These are phyloP conservation scores for Hymenotorrendiella dingleyae DNA, from an alignment of 2,329 filamentous ascomycete species.

Conservation along the genomic window DNA sequence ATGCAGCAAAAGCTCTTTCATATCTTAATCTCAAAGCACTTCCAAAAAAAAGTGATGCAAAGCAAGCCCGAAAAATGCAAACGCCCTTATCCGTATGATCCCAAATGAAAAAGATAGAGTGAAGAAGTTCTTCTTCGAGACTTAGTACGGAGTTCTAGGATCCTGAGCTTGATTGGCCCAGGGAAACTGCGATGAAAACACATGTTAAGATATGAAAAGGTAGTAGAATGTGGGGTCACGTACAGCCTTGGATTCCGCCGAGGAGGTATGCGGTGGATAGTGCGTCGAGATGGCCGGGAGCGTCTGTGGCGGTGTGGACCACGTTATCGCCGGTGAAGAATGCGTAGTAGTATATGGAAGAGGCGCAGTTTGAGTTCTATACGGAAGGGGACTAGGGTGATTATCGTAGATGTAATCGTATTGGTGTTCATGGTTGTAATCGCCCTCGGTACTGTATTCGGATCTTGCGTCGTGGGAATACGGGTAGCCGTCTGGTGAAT, in stretches of 20 bases:
- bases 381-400: not conserved
- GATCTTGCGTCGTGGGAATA: not conserved
- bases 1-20: no score
- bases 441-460: not conserved
- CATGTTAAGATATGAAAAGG: no score
- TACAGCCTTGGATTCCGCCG: not conserved
- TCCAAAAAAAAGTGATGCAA: no score
- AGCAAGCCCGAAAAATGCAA: no score
- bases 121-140: no score
- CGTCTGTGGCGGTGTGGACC: not conserved
- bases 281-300: not conserved
- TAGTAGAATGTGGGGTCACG: no score
- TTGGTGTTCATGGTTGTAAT: not conserved
- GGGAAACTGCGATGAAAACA: no score
- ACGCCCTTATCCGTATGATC: no score
- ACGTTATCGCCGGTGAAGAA: not conserved
- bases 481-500: not conserved
- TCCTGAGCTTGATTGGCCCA: no score
- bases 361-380: not conserved
- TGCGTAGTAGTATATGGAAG: not conserved
- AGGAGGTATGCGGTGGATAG: not conserved
- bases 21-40: no score
- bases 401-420: slow-evolving; percentile 1
- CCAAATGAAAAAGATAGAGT: no score
- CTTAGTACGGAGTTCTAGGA: no score